These are phyloP conservation scores for Rhizopus sp. DNA, from an alignment of 371 early-diverging fungal species.

Conservation along the genomic window DNA sequence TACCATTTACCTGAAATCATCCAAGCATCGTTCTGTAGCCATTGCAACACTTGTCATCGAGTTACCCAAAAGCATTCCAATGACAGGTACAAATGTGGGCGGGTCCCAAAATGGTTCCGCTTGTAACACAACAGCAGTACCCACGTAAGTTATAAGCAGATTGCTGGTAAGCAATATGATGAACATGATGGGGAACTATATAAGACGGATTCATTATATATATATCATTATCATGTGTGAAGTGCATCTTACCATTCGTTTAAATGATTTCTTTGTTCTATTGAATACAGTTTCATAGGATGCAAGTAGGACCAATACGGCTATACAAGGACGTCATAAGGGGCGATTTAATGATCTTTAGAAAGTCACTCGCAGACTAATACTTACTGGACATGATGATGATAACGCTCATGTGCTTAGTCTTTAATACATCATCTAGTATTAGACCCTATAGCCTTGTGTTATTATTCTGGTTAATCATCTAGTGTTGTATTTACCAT, in stretches of 20 bases:
- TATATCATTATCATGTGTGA: background rate
- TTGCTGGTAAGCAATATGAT: constrained; percentile 50
- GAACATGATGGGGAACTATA: constrained; percentile 52
- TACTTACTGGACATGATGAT: constrained; percentile 40
- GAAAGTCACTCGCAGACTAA: background rate
- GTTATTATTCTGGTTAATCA: background rate
- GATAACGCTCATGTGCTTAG: constrained; percentile 37
- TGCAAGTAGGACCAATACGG: constrained; percentile 37
- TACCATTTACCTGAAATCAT: constrained; percentile 47
- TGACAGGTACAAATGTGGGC: constrained; percentile 79
- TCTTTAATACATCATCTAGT: constrained; percentile 41
- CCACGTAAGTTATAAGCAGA: constrained; percentile 52
- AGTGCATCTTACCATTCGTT: constrained; percentile 33
- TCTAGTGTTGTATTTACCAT: constrained; percentile 30
- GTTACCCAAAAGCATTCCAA: constrained; percentile 89
- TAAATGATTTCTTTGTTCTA: constrained; percentile 43
- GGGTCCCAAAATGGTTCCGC: constrained; percentile 76
- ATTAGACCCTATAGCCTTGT: constrained; percentile 35
- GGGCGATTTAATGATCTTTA: background rate
- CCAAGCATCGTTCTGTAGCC: constrained; percentile 67
- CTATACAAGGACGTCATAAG: constrained; percentile 16
- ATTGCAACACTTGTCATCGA: constrained; percentile 83
- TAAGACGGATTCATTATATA: no score
- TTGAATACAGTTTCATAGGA: constrained; percentile 48
- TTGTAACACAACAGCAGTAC: constrained; percentile 68